Percentiles rank a stretch among this genome's conserved stretches.
phyloP scores from a whole-genome alignment of 1,284 basidiomycete species.

The Microstroma glucosiphilum region DNA sequence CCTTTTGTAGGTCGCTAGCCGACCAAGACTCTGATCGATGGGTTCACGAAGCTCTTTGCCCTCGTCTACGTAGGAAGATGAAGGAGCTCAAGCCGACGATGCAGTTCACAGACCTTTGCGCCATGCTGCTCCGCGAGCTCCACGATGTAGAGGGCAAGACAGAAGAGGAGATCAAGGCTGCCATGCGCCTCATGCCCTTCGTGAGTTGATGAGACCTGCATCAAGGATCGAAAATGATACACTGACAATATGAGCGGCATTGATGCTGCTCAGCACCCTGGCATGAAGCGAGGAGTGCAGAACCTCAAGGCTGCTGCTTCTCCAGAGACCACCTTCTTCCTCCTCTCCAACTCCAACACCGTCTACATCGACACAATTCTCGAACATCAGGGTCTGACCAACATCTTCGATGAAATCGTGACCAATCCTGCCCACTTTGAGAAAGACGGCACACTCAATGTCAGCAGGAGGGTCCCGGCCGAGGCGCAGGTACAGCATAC shows the following conservation, averaged over 20 bases:
- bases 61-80: constrained; percentile 75
- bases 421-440: constrained; percentile 89
- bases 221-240: background rate
- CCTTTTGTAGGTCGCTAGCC: constrained; percentile 52
- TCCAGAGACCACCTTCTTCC: constrained; percentile 72
- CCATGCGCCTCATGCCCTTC: constrained; percentile 76
- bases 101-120: constrained; percentile 78
- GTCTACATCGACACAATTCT: constrained; percentile 77
- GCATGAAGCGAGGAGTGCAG: constrained; percentile 82
- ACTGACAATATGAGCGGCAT: constrained; percentile 7
- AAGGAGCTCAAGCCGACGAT: constrained; percentile 61
- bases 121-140: constrained; percentile 34
- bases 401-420: constrained; percentile 70
- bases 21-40: constrained; percentile 97
- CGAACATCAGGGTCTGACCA: constrained; percentile 1
- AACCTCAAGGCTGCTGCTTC: constrained; percentile 62
- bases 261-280: constrained; percentile 68
- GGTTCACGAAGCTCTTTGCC: constrained; percentile 85
- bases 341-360: constrained; percentile 87
- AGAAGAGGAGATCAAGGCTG: constrained; percentile 67
- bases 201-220: constrained; percentile 57
- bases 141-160: constrained; percentile 53
- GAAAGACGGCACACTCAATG: constrained; percentile 65
- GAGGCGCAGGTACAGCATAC: constrained; percentile 64
- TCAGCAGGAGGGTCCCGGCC: constrained; percentile 71